phyloP scores from a whole-genome alignment of 192 early-diverging fungal species.

The Dimargaris xerosporica region DNA sequence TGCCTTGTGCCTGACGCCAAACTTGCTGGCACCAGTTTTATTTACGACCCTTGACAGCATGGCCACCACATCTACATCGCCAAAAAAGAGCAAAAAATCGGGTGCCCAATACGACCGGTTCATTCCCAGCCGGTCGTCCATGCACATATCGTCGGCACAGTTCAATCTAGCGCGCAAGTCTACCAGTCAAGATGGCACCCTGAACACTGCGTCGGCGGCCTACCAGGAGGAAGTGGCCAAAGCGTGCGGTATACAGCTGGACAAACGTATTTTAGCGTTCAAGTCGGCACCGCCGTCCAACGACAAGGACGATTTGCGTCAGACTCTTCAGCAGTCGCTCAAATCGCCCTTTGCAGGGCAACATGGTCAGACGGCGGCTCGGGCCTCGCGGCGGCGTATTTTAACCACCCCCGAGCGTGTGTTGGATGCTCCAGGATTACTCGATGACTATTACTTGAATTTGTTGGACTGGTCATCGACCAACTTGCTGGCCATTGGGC shows the following conservation, averaged over 20 bases:
- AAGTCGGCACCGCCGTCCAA: slow-evolving; percentile 56
- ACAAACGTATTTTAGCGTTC: slow-evolving; percentile 70
- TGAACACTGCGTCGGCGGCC: slow-evolving; percentile 28
- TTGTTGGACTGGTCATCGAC: slow-evolving; percentile 77
- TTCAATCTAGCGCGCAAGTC: slow-evolving; percentile 40
- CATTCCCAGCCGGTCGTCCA: slow-evolving; percentile 64
- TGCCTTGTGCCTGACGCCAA: too few relatives aligned
- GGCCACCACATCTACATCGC: background rate
- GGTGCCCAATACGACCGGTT: slow-evolving; percentile 60
- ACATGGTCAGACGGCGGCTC: too few relatives aligned
- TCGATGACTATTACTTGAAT: slow-evolving; percentile 94
- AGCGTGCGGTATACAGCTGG: slow-evolving; percentile 61
- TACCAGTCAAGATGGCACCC: background rate
- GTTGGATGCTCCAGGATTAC: slow-evolving; percentile 75
- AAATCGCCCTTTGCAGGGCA: slow-evolving; percentile 17
- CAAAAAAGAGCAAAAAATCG: slow-evolving; percentile 6
- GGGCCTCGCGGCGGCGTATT: slow-evolving; percentile 43
- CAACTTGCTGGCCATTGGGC: slow-evolving; percentile 74
- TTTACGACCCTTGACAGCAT: background rate
- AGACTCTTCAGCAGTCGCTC: slow-evolving; percentile 36
- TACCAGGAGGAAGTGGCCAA: slow-evolving; percentile 70
- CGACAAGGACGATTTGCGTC: slow-evolving; percentile 30
- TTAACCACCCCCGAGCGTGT: slow-evolving; percentile 64
- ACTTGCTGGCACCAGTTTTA: too few relatives aligned
- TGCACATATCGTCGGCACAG: slow-evolving; percentile 50